Base-by-base conservation (phyloP, 1,284 basidiomycete genomes). In the Xerocomus amazonicus region DNA sequence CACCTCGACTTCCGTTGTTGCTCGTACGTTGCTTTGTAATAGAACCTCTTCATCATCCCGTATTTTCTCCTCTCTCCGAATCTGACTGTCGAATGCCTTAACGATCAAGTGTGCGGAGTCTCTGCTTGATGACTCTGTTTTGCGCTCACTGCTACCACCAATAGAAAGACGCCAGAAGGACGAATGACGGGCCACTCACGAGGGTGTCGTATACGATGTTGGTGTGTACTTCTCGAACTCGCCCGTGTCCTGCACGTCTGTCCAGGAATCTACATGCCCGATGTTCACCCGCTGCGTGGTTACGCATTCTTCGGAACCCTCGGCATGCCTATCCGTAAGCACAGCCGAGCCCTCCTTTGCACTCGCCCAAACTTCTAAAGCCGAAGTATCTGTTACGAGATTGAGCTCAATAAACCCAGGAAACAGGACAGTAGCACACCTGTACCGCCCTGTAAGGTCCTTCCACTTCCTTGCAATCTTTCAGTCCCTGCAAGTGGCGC, bases 161-260 rank as follows among this genome's bases (percentile, higher is more conserved):
- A 33, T 33, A 43, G 8, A 35, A 19, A 17, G 8, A 45, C 17
- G 4, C 8, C 31, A 9, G 12, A 9, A 34, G 2, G 10, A 26
- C 16, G 7, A n/a, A 27, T 19, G n/a, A 12, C 23, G 13, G 16
- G 29, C 16, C n/a, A 52, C 56, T 50, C 41, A 57, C 56, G 16
- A 29, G 16, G 53, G 45, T 17, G 6, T 29, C 9, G 6, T 19
- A 27, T 9, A 8, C 8, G 28, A 35, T 8, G n/a, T 49, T 41
- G 33, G 3, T 9, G 43, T 10, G 16, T 9, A 10, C 32, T 19
- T n/a, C 19, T 26, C 42, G 4, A 23, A 7, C 3, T 27, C 32
- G 0, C 34, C n/a, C 9, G 7, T 27, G n/a, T 7, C 38, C 12
- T 35, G 43, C n/a, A 10, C 9, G 8, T 8, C 23, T 29, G 19